These are phyloP conservation scores for Lonicera japonica DNA, from an alignment of 129 eudicot species.

Conservation along the genomic window DNA sequence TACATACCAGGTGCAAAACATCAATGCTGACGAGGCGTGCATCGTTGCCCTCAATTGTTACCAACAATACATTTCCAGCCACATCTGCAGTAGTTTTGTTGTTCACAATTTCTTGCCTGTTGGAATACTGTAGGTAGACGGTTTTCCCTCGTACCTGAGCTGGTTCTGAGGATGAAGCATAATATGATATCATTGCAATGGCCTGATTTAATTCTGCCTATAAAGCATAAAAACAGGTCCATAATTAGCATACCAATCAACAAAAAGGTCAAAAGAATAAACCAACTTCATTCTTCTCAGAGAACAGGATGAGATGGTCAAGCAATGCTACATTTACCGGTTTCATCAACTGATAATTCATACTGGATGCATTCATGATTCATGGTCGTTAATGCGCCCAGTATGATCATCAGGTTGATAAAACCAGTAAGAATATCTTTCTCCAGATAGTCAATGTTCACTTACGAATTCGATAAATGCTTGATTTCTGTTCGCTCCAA, in stretches of 20 bases:
- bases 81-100: constrained; percentile 98
- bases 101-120: constrained; percentile 98
- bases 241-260: not conserved
- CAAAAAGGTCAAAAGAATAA: not conserved
- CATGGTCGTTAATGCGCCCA: too few species aligned
- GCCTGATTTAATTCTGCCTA: constrained; percentile 91
- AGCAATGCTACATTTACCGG: too few species aligned
- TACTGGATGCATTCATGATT: too few species aligned
- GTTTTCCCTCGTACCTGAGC: constrained; percentile 98
- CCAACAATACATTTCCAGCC: constrained; percentile 93
- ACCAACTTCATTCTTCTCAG: not conserved
- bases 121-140: constrained; percentile 90
- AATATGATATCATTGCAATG: constrained; percentile 92
- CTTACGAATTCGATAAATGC: constrained; percentile 95
- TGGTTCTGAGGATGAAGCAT: constrained; percentile 97
- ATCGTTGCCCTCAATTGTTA: constrained; percentile 86
- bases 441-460: not conserved
- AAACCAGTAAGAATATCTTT: too few species aligned
- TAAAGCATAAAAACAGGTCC: constrained; percentile 4
- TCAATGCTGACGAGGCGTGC: constrained; percentile 95
- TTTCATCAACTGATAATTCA: too few species aligned
- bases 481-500: constrained; percentile 91
- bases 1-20: constrained; percentile 89
- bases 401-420: too few species aligned
- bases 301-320: not conserved